Evolutionary conservation across 2,329 filamentous ascomycete species (phyloP), one percentile per base, ranked within the genome.

Genomic region (Colletotrichum simmondsii): DNA sequence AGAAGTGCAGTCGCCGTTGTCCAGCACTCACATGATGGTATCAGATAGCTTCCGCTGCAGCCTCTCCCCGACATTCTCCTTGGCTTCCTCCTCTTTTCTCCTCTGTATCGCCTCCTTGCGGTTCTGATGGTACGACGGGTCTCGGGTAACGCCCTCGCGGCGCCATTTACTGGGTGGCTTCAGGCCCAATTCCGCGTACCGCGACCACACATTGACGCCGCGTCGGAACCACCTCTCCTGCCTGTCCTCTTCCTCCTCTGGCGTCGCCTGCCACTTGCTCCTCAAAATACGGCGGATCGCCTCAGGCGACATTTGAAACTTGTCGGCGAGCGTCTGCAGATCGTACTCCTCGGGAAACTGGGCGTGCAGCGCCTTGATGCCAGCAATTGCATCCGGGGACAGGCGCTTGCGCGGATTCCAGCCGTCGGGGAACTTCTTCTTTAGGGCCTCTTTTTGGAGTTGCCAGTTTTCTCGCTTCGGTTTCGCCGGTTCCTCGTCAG

Each of bases 341-440:
- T 92, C 93, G 84, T 95, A 98, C 70, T 89, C 87, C 2, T 93
- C 88, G 0, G 96, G 95, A 75, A 95, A 92, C 77, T 95, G 92
- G 30, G 88, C 85, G 81, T 98, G 91, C 42, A 99, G 86, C 24
- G 94, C 92, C 54, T 95, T 92, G 77, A 99, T 97, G 54, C 95
- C 95, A n/a, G 94, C 92, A 37, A 98, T 86, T 1, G 95, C 95
- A 81, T 98, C 96, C 0, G 97, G 97, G 0, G 97, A 98, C 11
- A 99, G 88, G 71, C 92, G 92, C 82, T 97, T 98, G 61, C 90
- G 89, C 35, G 97, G 96, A 32, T 88, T 88, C 95, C 96, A 99
- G 11, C 92, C 91, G 8, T 92, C 89, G 2, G 91, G 91, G 75
- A 98, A 97, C 79, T 98, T 99, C 73, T 90, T 83, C 77, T 92